Evolutionary conservation across 305 asterid species (phyloP).

Genomic region (Fraxinus paxiana): DNA sequence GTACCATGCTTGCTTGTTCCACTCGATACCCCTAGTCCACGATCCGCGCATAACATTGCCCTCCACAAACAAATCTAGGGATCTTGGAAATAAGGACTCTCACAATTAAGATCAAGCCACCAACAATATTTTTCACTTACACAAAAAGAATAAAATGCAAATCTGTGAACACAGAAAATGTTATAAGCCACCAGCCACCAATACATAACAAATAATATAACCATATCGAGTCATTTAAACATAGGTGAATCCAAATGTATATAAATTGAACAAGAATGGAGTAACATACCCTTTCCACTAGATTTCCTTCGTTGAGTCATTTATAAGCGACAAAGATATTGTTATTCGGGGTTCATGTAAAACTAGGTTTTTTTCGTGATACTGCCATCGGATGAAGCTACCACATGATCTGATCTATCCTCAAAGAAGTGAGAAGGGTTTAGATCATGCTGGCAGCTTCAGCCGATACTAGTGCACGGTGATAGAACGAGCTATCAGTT

Average conservation of each 20-base stretch:
- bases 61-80: neutral
- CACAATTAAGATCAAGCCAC: neutral
- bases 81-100: neutral
- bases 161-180: neutral
- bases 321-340: neutral
- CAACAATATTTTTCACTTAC: neutral
- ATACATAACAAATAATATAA: neutral
- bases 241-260: neutral
- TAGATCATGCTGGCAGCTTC: conserved; percentile 58
- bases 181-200: neutral
- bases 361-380: conserved; percentile 32
- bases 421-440: conserved; percentile 32
- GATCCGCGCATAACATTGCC: neutral
- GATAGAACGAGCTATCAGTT: neutral
- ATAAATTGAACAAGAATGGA: neutral
- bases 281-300: neutral
- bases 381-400: conserved; percentile 55
- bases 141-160: neutral
- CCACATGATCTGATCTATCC: conserved; percentile 64
- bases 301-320: neutral
- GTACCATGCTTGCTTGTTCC: no score
- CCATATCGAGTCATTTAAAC: neutral
- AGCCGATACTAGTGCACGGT: conserved; percentile 32
- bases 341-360: conserved; percentile 19
- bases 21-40: neutral